These are phyloP conservation scores for Ustilago sp. DNA, from an alignment of 1,284 basidiomycete species.

Conservation along the genomic window DNA sequence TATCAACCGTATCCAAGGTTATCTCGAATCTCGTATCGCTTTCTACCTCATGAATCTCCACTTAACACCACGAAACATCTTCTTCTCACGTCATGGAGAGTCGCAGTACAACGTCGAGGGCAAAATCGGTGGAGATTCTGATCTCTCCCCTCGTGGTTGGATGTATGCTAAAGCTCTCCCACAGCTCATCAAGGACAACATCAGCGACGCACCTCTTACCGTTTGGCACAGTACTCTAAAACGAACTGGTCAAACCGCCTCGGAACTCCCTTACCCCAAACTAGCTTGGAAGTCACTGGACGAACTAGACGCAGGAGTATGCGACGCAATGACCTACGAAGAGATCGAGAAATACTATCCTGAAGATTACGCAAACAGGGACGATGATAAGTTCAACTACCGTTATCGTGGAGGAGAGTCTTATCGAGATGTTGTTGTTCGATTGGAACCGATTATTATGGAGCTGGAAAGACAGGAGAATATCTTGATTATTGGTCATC, in stretches of 20 bases:
- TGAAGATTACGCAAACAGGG: conserved; percentile 97
- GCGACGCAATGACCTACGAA: conserved; percentile 99
- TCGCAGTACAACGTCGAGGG: conserved; percentile 97
- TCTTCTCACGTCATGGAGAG: conserved; percentile 96
- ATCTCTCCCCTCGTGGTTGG: conserved; percentile 84
- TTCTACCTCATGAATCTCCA: conserved; percentile 99
- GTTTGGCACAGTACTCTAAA: conserved; percentile 98
- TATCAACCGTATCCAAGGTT: conserved; percentile 74
- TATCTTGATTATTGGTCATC: conserved; percentile 95
- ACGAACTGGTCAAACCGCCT: conserved; percentile 91
- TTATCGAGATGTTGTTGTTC: conserved; percentile 89
- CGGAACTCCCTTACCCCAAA: conserved; percentile 85
- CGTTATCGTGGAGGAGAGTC: conserved; percentile 91
- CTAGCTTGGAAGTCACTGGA: conserved; percentile 99
- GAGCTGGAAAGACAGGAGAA: conserved; percentile 97
- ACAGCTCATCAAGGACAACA: conserved; percentile 86
- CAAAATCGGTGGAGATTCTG: conserved; percentile 95
- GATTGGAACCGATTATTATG: conserved; percentile 98
- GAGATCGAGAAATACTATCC: conserved; percentile 95
- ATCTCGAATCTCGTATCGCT: conserved; percentile 93
- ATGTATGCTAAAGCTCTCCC: conserved; percentile 88
- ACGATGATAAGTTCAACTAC: conserved; percentile 99
- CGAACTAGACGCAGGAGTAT: conserved; percentile 97
- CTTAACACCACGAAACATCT: conserved; percentile 94
- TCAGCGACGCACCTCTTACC: conserved; percentile 87